These are phyloP conservation scores for Hermanozyma aechmeae DNA, from an alignment of 805 yeast species.

Conservation along the genomic window DNA sequence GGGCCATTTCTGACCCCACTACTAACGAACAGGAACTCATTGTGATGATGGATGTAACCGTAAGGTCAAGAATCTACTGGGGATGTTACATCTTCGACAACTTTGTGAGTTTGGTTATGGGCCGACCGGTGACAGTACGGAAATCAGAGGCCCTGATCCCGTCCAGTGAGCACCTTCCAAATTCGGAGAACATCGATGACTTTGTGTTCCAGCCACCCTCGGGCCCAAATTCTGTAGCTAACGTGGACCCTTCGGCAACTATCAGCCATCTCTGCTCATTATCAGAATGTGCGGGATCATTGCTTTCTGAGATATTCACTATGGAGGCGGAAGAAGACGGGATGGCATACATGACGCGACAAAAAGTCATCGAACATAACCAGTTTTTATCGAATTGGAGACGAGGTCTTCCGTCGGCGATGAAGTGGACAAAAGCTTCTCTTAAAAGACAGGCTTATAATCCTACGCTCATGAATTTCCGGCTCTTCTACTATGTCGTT, in stretches of 20 bases:
- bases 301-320: constrained; percentile 9
- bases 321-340: constrained; percentile 7
- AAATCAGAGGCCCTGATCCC: constrained; percentile 11
- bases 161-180: constrained; percentile 10
- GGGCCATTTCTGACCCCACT: constrained; percentile 5
- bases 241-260: constrained; percentile 9
- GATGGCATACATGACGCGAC: constrained; percentile 4
- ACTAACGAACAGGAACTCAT: constrained; percentile 4
- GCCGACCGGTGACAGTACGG: constrained; percentile 11
- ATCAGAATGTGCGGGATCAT: constrained; percentile 10
- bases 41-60: constrained; percentile 6
- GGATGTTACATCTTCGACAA: constrained; percentile 10
- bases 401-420: constrained; percentile 4
- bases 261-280: constrained; percentile 9
- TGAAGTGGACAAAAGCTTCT: constrained; percentile 7
- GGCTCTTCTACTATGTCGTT: constrained; percentile 9
- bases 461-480: constrained; percentile 9
- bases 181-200: constrained; percentile 6
- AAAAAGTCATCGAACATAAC: constrained; percentile 6
- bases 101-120: constrained; percentile 11
- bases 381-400: constrained; percentile 7
- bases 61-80: constrained; percentile 11
- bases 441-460: constrained; percentile 6
- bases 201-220: constrained; percentile 6
- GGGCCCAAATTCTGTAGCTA: constrained; percentile 1